These are phyloP conservation scores for Psophocarpus tetragonolobus DNA, from an alignment of 306 rosid species.

Conservation along the genomic window DNA sequence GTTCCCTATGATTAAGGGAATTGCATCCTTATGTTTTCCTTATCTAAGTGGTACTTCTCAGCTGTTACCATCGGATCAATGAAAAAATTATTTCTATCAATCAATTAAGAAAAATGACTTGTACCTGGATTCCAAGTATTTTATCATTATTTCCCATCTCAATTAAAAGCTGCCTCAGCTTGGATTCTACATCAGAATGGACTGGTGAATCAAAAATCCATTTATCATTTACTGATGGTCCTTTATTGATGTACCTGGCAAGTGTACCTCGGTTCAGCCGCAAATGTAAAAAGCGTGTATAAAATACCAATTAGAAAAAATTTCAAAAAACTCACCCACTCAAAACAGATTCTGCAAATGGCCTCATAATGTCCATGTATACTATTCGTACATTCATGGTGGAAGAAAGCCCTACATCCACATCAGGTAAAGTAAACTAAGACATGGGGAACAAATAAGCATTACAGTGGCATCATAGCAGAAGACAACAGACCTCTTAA, in stretches of 20 bases:
- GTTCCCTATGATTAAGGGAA: neutral
- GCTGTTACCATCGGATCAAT: neutral
- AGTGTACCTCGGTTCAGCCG: conserved; percentile 39
- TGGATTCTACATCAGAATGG: conserved; percentile 81
- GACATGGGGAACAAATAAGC: conserved; percentile 24
- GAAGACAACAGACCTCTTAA: conserved; percentile 72
- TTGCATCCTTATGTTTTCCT: neutral
- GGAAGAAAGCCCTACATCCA: conserved; percentile 84
- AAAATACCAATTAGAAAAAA: neutral
- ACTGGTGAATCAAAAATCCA: conserved; percentile 85
- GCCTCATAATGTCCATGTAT: conserved; percentile 95
- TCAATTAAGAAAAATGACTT: conserved; percentile 14
- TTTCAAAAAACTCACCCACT: conserved; percentile 65
- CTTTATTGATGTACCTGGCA: conserved; percentile 67
- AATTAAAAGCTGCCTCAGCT: conserved; percentile 73
- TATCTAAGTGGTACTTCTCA: neutral
- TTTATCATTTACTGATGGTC: conserved; percentile 70
- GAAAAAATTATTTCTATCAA: neutral
- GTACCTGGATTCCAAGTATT: conserved; percentile 97
- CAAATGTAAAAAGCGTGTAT: conserved; percentile 38
- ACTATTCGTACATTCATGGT: conserved; percentile 76
- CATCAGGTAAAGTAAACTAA: conserved; percentile 29
- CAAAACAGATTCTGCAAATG: conserved; percentile 91
- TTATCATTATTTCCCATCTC: conserved; percentile 76
- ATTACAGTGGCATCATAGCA: conserved; percentile 19